Base-by-base conservation (phyloP, 176 grass and related monocot genomes). In the Carex pumila region DNA sequence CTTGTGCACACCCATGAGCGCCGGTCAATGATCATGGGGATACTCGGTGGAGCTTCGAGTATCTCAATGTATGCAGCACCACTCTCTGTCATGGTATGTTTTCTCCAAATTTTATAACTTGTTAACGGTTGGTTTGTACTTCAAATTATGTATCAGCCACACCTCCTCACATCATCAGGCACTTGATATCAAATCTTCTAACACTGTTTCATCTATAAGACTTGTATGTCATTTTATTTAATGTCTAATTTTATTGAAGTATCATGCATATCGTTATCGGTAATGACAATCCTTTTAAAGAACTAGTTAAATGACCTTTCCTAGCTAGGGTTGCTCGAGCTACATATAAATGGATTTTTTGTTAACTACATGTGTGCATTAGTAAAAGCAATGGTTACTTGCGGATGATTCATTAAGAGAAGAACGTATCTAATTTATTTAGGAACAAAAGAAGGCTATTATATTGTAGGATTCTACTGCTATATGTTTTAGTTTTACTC, bases 11-110 rank as follows among this genome's bases (percentile, higher is more conserved):
- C 90, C 2, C 66, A 91, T 65, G 73, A 92, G 5, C 81, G 78
- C n/a, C 68, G 94, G 34, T 97, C 94, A 67, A 91, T 97, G 92
- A 31, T 94, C 76, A 90, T 97, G 61, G 94, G 94, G 72, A 72
- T 91, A 84, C 84, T 94, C 71, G 90, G 87, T 85, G 90, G 94
- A 66, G 54, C 89, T 79, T 91, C 92, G 81, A 83, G 92, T 30
- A 91, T 86, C 85, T 81, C 88, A 74, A 94, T 94, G 92, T 97
- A 97, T 86, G 94, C 85, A 7, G 85, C 94, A 11, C 94, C 94
- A 45, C 85, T 97, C 14, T 92, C 92, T 75, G 92, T 94, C 89
- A 97, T 97, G 94, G 94, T 97, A 91, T 36, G 86, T 4, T 37
- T 37, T 52, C 21, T 75, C 72, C 3, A 55, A 39, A 36, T 69